Conservation (phyloP, 78 protist genomes). For the Planoprotostelium fungivorum region DNA sequence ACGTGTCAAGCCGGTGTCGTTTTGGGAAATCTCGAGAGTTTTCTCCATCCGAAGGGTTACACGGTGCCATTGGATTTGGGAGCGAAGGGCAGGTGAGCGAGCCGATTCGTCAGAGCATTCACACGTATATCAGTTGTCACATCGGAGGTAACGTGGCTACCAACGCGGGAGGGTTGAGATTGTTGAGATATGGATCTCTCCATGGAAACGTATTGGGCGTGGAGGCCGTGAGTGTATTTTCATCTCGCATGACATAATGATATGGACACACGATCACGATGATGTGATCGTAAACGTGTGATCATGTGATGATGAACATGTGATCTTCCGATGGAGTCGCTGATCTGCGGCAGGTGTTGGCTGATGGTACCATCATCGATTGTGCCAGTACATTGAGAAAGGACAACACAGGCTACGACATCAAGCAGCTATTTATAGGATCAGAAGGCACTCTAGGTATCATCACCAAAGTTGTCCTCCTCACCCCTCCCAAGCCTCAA, state of each 20-base stretch:
- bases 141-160: constrained; percentile 95
- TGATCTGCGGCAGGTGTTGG: constrained; percentile 16
- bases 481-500: constrained; percentile 45
- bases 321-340: too few relatives aligned
- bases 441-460: constrained; percentile 96
- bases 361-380: constrained; percentile 85
- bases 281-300: too few relatives aligned
- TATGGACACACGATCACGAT: too few relatives aligned
- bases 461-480: constrained; percentile 69
- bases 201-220: constrained; percentile 87
- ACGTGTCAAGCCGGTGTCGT: constrained; percentile 81
- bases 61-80: constrained; percentile 93
- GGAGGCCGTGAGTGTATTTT: constrained; percentile 52
- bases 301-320: too few relatives aligned
- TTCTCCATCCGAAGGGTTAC: constrained; percentile 51
- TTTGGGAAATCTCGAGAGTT: constrained; percentile 58
- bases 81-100: constrained; percentile 78
- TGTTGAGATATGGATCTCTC: constrained; percentile 85
- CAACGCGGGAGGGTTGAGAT: constrained; percentile 94
- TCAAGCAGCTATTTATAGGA: constrained; percentile 94
- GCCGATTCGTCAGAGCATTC: neutral
- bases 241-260: neutral
- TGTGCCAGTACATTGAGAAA: constrained; percentile 58
- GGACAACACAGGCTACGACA: constrained; percentile 93
- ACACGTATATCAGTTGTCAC: constrained; percentile 57